Percentiles rank a stretch among this genome's conserved stretches.
Evolutionary conservation across 208 protist genomes (phyloP).

Genomic region (Blastocrithidia nonstop): DNA sequence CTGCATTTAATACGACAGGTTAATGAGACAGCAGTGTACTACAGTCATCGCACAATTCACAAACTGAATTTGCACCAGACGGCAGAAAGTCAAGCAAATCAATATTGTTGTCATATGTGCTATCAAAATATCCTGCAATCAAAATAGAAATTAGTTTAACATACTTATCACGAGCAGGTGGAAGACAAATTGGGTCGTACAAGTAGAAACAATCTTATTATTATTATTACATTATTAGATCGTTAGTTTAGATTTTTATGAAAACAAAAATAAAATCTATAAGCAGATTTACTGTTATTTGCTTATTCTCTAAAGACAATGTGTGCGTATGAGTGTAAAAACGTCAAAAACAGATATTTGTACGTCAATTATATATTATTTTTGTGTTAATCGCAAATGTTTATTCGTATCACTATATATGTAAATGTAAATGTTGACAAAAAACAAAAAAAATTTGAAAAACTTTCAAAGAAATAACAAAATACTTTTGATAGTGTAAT

Average conservation of each 20-base stretch:
- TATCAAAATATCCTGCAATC: conserved; percentile 27
- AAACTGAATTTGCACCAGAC: conserved; percentile 27
- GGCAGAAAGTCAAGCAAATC: conserved; percentile 44
- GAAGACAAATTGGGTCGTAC: conserved; percentile 25
- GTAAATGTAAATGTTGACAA: too few relatives aligned
- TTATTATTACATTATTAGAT: too few relatives aligned
- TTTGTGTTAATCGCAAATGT: too few relatives aligned
- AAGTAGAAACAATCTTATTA: conserved; percentile 57
- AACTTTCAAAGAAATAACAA: too few relatives aligned
- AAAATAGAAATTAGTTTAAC: conserved; percentile 44
- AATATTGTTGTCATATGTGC: conserved; percentile 15
- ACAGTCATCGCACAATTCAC: conserved; percentile 33
- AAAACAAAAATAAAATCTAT: not conserved
- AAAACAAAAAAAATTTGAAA: too few relatives aligned
- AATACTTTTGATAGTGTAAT: too few relatives aligned
- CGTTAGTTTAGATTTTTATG: not conserved
- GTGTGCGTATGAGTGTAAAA: too few relatives aligned
- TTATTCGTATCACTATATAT: too few relatives aligned
- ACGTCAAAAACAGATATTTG: too few relatives aligned
- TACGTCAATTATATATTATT: too few relatives aligned
- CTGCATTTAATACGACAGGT: conserved; percentile 29
- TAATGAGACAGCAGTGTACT: conserved; percentile 23
- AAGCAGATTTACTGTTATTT: not conserved
- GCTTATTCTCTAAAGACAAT: too few relatives aligned
- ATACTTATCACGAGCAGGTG: conserved; percentile 38